phyloP scores from a whole-genome alignment of 2,329 filamentous ascomycete genomes.

The Hypoxylon rubiginosum region DNA sequence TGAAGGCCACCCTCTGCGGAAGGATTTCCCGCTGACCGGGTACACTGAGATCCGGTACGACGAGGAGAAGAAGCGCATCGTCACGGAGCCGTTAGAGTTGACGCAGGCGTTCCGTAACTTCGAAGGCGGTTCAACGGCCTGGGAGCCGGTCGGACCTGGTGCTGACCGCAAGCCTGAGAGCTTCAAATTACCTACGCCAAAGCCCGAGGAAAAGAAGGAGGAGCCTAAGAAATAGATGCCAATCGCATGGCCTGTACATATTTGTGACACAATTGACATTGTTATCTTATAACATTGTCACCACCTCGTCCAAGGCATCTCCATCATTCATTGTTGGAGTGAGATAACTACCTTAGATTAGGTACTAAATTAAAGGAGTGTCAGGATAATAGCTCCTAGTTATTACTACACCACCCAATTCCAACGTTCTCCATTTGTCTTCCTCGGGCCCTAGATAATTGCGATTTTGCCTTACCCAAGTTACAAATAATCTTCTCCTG shows the following conservation, averaged over 20 bases:
- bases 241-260: constrained; percentile 51
- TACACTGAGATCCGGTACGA: constrained; percentile 99
- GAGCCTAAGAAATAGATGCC: constrained; percentile 87
- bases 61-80: constrained; percentile 99
- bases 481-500: neutral
- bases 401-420: neutral
- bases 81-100: constrained; percentile 96
- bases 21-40: constrained; percentile 97
- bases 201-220: constrained; percentile 92
- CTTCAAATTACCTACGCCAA: constrained; percentile 95
- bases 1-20: constrained; percentile 95
- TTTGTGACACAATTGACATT: constrained; percentile 47
- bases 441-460: neutral
- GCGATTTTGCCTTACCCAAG: neutral
- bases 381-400: neutral
- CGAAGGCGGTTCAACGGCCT: constrained; percentile 83
- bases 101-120: constrained; percentile 99
- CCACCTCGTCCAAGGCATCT: neutral
- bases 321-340: neutral
- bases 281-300: constrained; percentile 24
- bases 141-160: constrained; percentile 77
- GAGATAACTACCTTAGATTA: neutral
- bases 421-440: neutral
- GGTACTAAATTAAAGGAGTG: neutral
- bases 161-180: constrained; percentile 83